These are phyloP conservation scores for Beta vulgaris DNA, from an alignment of 148 eudicot genomes.

Conservation along the genomic window DNA sequence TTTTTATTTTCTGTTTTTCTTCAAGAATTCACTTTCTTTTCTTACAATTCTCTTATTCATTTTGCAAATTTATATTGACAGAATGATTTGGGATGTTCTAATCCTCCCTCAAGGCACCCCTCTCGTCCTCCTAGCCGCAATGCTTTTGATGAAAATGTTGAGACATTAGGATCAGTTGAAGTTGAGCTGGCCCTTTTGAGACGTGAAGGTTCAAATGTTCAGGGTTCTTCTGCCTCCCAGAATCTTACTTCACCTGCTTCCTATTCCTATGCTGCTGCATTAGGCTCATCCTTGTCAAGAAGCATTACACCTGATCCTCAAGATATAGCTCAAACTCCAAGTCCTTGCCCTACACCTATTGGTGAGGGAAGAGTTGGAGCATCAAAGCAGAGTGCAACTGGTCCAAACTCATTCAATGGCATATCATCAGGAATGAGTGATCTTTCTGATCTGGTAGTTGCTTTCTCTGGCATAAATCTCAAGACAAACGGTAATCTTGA, in stretches of 20 bases:
- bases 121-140: slow-evolving; percentile 93
- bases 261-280: slow-evolving; percentile 83
- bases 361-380: slow-evolving; percentile 67
- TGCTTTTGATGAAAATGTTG: slow-evolving; percentile 65
- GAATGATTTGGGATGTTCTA: slow-evolving; percentile 69
- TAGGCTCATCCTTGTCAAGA: slow-evolving; percentile 84
- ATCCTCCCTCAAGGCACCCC: slow-evolving; percentile 71
- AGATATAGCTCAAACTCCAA: slow-evolving; percentile 73
- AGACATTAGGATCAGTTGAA: slow-evolving; percentile 49
- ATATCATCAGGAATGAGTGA: slow-evolving; percentile 45
- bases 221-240: slow-evolving; percentile 45
- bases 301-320: slow-evolving; percentile 96
- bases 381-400: slow-evolving; percentile 52
- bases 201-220: slow-evolving; percentile 38
- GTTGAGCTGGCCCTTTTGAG: slow-evolving; percentile 64
- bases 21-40: not conserved
- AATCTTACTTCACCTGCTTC: slow-evolving; percentile 50
- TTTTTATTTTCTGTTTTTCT: not conserved
- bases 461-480: slow-evolving; percentile 80
- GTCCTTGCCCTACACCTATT: slow-evolving; percentile 91
- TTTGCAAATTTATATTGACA: slow-evolving; percentile 26
- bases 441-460: slow-evolving; percentile 57
- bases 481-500: slow-evolving; percentile 50
- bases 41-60: not conserved
- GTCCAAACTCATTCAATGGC: slow-evolving; percentile 60